These are phyloP conservation scores for Emericellopsis terricola DNA, from an alignment of 495 filamentous ascomycete species.

Conservation along the genomic window DNA sequence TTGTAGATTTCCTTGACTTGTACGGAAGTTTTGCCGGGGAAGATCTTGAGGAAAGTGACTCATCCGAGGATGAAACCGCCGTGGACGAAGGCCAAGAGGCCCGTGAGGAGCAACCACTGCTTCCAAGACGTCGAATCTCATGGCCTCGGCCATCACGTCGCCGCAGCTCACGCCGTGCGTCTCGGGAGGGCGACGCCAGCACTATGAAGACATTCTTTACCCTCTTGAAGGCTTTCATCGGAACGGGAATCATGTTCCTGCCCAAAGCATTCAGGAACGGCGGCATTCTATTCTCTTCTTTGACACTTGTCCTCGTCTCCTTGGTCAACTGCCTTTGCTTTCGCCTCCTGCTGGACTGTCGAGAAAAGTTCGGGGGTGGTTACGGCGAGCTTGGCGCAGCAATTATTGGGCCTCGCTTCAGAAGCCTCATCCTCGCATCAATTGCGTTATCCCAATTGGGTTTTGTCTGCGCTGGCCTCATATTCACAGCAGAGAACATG, in stretches of 20 bases:
- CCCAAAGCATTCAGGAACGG: constrained; percentile 52
- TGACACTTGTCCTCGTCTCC: constrained; percentile 38
- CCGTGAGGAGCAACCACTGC: constrained; percentile 30
- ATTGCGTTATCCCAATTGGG: constrained; percentile 48
- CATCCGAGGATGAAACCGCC: constrained; percentile 33
- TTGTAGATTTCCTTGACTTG: constrained; percentile 49
- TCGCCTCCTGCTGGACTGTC: constrained; percentile 40
- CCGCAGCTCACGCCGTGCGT: constrained; percentile 48
- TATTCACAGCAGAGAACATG: constrained; percentile 49
- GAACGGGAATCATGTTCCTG: constrained; percentile 51
- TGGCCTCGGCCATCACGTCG: constrained; percentile 50
- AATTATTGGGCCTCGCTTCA: constrained; percentile 31
- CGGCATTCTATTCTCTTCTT: constrained; percentile 44
- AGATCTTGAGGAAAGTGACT: constrained; percentile 36
- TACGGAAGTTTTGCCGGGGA: constrained; percentile 59
- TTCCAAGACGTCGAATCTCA: constrained; percentile 45
- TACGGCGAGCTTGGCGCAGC: constrained; percentile 44
- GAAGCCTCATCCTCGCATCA: constrained; percentile 35
- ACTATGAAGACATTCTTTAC: constrained; percentile 49
- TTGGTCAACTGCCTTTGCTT: constrained; percentile 40
- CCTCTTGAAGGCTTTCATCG: constrained; percentile 45
- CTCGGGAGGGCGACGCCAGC: constrained; percentile 37
- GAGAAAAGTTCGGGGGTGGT: constrained; percentile 31
- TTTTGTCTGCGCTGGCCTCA: constrained; percentile 47
- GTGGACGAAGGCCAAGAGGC: constrained; percentile 24